Evolutionary conservation across 371 early-diverging fungal genomes (phyloP).

Genomic region (Mortierella sp.): DNA sequence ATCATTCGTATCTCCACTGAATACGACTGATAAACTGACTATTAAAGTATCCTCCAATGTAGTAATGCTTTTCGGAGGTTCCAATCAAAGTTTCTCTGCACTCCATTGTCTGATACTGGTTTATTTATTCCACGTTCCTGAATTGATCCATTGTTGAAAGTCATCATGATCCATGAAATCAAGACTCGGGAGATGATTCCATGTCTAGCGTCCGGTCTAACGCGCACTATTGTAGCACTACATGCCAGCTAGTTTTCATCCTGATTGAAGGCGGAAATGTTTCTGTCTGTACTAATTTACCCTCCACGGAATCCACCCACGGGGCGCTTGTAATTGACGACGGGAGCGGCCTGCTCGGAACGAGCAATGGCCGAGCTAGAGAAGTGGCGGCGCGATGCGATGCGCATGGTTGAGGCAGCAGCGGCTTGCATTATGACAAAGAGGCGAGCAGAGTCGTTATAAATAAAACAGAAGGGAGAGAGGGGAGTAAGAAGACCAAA

Average conservation of each 20-base stretch:
- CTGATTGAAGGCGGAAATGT: background rate
- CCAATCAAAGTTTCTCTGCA: background rate
- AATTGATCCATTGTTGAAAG: background rate
- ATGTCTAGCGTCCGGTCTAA: too few relatives aligned
- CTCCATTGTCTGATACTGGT: background rate
- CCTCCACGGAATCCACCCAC: constrained; percentile 58
- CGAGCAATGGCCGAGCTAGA: constrained; percentile 51
- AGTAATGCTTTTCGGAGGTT: background rate
- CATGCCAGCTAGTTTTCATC: background rate
- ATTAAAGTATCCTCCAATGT: background rate
- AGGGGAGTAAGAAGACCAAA: background rate
- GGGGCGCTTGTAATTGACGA: constrained; percentile 56
- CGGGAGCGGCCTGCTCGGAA: constrained; percentile 39
- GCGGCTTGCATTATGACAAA: constrained; percentile 46
- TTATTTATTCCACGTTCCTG: background rate
- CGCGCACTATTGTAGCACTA: too few relatives aligned
- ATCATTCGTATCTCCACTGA: background rate
- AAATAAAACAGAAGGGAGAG: constrained; percentile 6
- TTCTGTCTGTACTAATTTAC: constrained; percentile 18
- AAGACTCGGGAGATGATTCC: background rate
- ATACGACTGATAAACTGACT: background rate
- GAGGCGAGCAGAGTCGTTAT: constrained; percentile 3
- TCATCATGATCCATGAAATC: background rate
- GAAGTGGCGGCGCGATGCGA: constrained; percentile 53
- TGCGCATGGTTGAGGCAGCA: constrained; percentile 39